Evolutionary conservation across 2,329 filamentous ascomycete genomes (phyloP).

Genomic region (Colletotrichum agaves): DNA sequence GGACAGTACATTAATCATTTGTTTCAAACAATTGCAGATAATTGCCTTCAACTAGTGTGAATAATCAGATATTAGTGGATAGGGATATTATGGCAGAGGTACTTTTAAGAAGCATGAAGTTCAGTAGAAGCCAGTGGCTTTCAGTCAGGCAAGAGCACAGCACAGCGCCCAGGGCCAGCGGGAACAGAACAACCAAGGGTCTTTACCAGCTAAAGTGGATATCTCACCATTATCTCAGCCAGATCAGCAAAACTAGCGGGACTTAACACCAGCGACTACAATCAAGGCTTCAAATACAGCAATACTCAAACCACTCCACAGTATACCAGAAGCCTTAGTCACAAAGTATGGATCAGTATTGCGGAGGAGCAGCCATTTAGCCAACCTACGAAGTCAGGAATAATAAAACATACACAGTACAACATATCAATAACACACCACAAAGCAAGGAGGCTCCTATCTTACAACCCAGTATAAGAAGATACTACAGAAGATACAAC

Average conservation of each 20-base stretch:
- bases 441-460: not conserved
- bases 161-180: not conserved
- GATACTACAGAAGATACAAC: not conserved
- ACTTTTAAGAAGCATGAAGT: not conserved
- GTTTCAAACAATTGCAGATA: not conserved
- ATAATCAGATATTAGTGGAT: not conserved
- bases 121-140: not conserved
- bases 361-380: not conserved
- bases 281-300: too few species aligned
- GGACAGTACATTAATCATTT: not conserved
- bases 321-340: too few species aligned
- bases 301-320: too few species aligned
- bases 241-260: not conserved
- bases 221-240: not conserved
- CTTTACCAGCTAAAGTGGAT: not conserved
- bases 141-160: not conserved
- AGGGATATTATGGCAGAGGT: not conserved
- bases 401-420: not conserved
- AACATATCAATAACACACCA: not conserved
- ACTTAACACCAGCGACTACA: not conserved
- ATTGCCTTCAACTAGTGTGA: not conserved
- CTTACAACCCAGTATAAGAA: not conserved
- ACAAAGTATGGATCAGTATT: too few species aligned
- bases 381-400: not conserved
- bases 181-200: not conserved